Conservation (phyloP, 2,329 filamentous ascomycete genomes). For the Penicillium rolfsii region DNA sequence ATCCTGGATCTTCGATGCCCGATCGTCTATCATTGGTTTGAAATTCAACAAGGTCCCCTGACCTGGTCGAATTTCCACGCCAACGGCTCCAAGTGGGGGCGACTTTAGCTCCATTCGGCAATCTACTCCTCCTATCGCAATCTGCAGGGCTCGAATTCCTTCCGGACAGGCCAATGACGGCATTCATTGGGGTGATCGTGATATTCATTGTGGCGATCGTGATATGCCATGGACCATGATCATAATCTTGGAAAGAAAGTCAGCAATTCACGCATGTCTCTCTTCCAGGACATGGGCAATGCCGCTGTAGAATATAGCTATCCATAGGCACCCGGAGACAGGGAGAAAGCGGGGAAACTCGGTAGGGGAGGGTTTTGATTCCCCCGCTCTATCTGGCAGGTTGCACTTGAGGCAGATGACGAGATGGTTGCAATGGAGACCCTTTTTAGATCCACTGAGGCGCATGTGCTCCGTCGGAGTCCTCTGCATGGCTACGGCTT, state of each 20-base stretch:
- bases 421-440: background rate
- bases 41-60: conserved; percentile 11
- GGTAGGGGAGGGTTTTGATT: background rate
- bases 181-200: conserved; percentile 12
- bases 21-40: background rate
- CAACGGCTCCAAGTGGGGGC: conserved; percentile 5
- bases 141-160: conserved; percentile 8
- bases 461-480: conserved; percentile 1
- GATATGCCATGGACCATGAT: conserved; percentile 15
- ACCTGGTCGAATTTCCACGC: conserved; percentile 3
- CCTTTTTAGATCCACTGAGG: background rate
- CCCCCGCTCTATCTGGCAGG: background rate
- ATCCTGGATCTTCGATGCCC: background rate
- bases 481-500: background rate
- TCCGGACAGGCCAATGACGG: conserved; percentile 6
- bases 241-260: background rate
- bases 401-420: background rate
- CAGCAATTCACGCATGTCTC: background rate
- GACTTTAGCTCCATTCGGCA: conserved; percentile 2
- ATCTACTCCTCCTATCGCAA: background rate
- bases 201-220: conserved; percentile 16
- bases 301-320: background rate
- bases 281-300: background rate
- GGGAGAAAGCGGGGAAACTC: background rate
- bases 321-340: background rate